Percentiles rank a stretch among this genome's conserved stretches.
phyloP scores from a whole-genome alignment of 257 asterid species.

The Anisodus tanguticus region DNA sequence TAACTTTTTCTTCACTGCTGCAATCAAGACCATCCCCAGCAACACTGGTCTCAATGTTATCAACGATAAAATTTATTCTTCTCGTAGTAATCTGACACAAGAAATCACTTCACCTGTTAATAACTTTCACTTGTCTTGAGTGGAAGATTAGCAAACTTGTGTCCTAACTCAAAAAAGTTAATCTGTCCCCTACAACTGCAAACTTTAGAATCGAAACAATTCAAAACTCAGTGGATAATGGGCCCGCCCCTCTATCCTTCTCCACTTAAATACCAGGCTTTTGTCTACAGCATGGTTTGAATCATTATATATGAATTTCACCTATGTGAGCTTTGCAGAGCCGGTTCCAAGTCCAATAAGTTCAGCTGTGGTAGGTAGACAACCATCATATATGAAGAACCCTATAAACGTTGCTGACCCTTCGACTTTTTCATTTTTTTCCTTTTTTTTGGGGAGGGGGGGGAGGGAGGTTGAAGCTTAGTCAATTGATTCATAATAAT shows the following conservation, averaged over 20 bases:
- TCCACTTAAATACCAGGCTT: no score
- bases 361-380: neutral
- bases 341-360: neutral
- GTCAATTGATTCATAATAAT: neutral
- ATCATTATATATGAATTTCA: neutral
- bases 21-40: constrained; percentile 53
- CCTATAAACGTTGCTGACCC: constrained; percentile 19
- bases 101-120: constrained; percentile 19
- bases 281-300: neutral
- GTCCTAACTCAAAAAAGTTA: neutral
- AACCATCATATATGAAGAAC: neutral
- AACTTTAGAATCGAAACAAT: no score
- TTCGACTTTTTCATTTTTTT: neutral
- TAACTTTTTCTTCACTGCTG: constrained; percentile 56
- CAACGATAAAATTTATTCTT: constrained; percentile 89
- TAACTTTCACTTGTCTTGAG: neutral
- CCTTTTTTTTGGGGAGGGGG: neutral
- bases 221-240: no score
- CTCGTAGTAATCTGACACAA: constrained; percentile 79
- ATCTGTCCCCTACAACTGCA: no score
- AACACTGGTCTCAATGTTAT: constrained; percentile 58
- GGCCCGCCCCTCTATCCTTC: no score
- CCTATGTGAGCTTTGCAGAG: neutral
- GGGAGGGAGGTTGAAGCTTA: neutral
- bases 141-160: constrained; percentile 7